These are phyloP conservation scores for Pseudognaphalium luteoalbum DNA, from an alignment of 129 eudicot species.

Conservation along the genomic window DNA sequence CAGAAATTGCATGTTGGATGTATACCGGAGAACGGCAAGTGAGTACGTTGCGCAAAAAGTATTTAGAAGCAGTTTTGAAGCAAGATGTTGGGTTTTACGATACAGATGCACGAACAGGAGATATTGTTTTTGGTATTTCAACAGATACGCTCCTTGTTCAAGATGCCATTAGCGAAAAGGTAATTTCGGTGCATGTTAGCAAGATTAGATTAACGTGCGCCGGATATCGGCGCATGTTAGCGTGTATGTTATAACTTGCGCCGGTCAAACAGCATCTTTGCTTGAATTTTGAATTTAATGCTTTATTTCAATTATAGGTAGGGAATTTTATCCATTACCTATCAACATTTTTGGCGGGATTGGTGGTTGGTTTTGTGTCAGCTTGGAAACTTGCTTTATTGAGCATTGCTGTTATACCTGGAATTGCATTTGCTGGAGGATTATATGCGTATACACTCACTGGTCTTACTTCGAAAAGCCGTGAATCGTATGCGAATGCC, in stretches of 20 bases:
- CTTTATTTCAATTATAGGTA: slow-evolving; percentile 47
- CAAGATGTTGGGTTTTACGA: slow-evolving; percentile 98
- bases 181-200: slow-evolving; percentile 29
- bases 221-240: slow-evolving; percentile 16
- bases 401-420: slow-evolving; percentile 92
- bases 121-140: slow-evolving; percentile 90
- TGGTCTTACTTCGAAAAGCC: slow-evolving; percentile 89
- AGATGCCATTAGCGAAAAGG: slow-evolving; percentile 99
- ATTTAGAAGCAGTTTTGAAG: slow-evolving; percentile 88
- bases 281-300: slow-evolving; percentile 1
- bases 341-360: slow-evolving; percentile 93
- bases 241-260: slow-evolving; percentile 2
- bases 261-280: slow-evolving; percentile 34
- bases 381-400: slow-evolving; percentile 96
- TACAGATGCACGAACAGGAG: slow-evolving; percentile 98
- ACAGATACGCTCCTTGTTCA: slow-evolving; percentile 98
- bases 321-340: slow-evolving; percentile 96
- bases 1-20: slow-evolving; percentile 99
- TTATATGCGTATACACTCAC: slow-evolving; percentile 91
- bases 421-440: slow-evolving; percentile 97
- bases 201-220: slow-evolving; percentile 5
- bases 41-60: slow-evolving; percentile 80
- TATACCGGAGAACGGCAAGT: slow-evolving; percentile 93
- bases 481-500: slow-evolving; percentile 93
- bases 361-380: slow-evolving; percentile 98